These are phyloP conservation scores for Plasmodium knowlesi DNA, from an alignment of 169 alveolate species.

Conservation along the genomic window DNA sequence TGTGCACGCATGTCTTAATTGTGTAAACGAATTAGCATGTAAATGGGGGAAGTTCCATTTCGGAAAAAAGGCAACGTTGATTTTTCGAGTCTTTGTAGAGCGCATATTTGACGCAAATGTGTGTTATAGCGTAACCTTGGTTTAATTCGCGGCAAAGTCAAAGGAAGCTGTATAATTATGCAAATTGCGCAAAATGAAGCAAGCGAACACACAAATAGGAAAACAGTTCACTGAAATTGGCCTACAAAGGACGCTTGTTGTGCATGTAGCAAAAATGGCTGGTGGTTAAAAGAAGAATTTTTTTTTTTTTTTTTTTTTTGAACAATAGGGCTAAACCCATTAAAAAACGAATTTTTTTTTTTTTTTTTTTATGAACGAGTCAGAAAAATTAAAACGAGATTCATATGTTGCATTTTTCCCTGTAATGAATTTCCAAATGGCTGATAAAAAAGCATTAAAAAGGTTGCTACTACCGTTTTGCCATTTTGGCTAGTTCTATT, in stretches of 20 bases:
- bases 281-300: neutral
- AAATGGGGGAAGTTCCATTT: neutral
- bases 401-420: neutral
- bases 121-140: neutral
- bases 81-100: neutral
- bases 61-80: neutral
- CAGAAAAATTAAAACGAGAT: neutral
- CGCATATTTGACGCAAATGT: neutral
- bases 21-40: neutral
- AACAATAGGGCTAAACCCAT: neutral
- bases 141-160: neutral
- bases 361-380: neutral
- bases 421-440: neutral
- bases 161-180: neutral
- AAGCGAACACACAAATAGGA: neutral
- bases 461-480: neutral
- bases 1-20: neutral
- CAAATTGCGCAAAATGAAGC: neutral
- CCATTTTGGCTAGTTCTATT: neutral
- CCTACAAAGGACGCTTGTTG: neutral
- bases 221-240: neutral
- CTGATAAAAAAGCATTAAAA: neutral
- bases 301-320: neutral
- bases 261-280: neutral
- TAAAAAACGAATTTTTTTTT: neutral